Percentiles rank a stretch among this genome's conserved stretches.
Conservation (phyloP, 2,329 filamentous ascomycete genomes). For the Myrmaecium sp. region DNA sequence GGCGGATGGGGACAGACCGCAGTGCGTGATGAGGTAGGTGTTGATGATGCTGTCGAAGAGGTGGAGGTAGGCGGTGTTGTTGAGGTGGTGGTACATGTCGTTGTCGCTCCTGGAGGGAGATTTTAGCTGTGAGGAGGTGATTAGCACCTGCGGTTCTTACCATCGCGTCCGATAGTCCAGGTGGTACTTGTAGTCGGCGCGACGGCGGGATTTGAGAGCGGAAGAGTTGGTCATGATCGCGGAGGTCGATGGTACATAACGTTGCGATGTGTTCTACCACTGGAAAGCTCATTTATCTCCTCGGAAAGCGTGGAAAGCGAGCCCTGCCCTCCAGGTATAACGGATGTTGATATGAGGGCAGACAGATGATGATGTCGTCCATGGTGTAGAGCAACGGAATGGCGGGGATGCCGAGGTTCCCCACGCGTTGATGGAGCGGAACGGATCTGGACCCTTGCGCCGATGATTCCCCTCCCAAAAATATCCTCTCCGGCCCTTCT, state of each 20-base stretch:
- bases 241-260: constrained; percentile 3
- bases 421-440: too few species aligned
- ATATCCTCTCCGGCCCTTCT: background rate
- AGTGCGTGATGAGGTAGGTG: constrained; percentile 66
- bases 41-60: constrained; percentile 86
- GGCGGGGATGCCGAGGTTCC: too few species aligned
- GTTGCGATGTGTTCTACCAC: background rate
- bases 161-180: constrained; percentile 79
- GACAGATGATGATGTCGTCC: too few species aligned
- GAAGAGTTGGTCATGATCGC: constrained; percentile 6
- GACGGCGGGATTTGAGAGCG: constrained; percentile 42
- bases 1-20: constrained; percentile 54
- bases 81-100: constrained; percentile 89
- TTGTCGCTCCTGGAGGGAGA: constrained; percentile 70
- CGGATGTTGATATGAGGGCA: too few species aligned
- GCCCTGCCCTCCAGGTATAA: too few species aligned
- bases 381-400: too few species aligned
- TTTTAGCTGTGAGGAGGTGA: constrained; percentile 4
- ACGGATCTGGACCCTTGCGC: too few species aligned
- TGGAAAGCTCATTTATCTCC: too few species aligned
- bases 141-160: constrained; percentile 26
- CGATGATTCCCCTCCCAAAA: too few species aligned
- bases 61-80: constrained; percentile 76
- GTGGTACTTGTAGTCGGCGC: constrained; percentile 59
- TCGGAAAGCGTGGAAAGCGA: too few species aligned